Conservation (phyloP, 1,139 yeast genomes). For the Blastobotrys raffinosifermentans region DNA sequence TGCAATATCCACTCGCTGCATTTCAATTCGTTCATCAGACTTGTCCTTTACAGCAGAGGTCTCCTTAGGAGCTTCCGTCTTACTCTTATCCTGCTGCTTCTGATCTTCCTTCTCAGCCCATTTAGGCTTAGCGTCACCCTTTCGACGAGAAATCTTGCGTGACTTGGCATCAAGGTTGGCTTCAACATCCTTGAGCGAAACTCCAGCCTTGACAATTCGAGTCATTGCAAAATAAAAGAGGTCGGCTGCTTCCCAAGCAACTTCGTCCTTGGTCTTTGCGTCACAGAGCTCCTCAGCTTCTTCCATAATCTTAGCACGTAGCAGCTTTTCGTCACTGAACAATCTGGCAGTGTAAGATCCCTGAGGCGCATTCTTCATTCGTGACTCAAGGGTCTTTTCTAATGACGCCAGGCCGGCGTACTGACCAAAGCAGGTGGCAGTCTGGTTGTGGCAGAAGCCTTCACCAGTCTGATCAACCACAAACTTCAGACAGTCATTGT, state of each 20-base stretch:
- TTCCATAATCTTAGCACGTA: constrained; percentile 84
- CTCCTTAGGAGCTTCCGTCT: constrained; percentile 20
- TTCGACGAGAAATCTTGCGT: constrained; percentile 82
- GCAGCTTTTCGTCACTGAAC: constrained; percentile 66
- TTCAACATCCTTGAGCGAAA: constrained; percentile 73
- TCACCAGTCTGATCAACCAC: constrained; percentile 75
- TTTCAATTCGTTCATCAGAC: constrained; percentile 42
- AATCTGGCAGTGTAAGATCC: constrained; percentile 91
- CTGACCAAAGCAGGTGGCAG: constrained; percentile 73
- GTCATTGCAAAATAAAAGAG: constrained; percentile 82
- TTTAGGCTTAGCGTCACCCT: constrained; percentile 91
- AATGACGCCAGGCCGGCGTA: constrained; percentile 51
- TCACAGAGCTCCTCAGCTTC: constrained; percentile 95
- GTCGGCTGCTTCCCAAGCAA: constrained; percentile 98
- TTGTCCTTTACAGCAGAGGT: constrained; percentile 13
- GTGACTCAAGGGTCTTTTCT: constrained; percentile 53
- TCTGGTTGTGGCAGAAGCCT: constrained; percentile 89
- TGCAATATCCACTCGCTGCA: constrained; percentile 55
- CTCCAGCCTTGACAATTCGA: constrained; percentile 81
- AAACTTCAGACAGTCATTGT: constrained; percentile 82
- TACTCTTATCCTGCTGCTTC: constrained; percentile 14
- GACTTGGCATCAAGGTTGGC: constrained; percentile 77
- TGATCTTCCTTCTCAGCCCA: constrained; percentile 36
- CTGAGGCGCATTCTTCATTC: constrained; percentile 60
- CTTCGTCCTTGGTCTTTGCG: constrained; percentile 62